Percentiles rank a stretch among this genome's conserved stretches.
These are phyloP conservation scores for Amanita pseudoporphyria DNA, from an alignment of 768 basidiomycete genomes.

Conservation along the genomic window DNA sequence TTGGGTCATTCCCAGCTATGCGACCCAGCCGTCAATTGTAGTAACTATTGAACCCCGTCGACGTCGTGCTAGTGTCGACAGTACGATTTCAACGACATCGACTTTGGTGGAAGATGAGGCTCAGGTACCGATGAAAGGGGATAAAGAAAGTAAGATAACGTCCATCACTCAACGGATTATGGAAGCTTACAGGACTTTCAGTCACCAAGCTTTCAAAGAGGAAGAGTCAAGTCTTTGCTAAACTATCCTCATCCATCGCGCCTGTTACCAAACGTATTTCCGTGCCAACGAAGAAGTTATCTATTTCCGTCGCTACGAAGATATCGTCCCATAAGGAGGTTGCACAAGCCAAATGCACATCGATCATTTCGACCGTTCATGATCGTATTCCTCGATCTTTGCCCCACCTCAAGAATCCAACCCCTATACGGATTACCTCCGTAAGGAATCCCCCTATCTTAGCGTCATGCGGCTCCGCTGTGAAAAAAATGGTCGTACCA, in stretches of 20 bases:
- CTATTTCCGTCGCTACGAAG: background rate
- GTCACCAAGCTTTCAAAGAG: background rate
- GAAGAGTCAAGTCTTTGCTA: background rate
- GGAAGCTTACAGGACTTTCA: background rate
- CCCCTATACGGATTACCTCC: background rate
- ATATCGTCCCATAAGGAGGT: background rate
- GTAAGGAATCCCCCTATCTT: background rate
- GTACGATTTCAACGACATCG: background rate
- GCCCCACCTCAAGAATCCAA: background rate
- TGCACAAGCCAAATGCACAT: conserved; percentile 1
- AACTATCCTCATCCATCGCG: conserved; percentile 1
- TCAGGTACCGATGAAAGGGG: background rate
- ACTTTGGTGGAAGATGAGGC: background rate
- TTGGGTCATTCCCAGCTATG: conserved; percentile 2
- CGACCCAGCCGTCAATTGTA: background rate
- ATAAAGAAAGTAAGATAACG: background rate
- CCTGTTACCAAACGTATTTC: conserved; percentile 1
- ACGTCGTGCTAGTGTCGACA: background rate
- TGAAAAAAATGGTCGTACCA: background rate
- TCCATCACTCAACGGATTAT: background rate
- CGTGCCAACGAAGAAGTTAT: background rate
- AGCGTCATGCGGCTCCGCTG: background rate
- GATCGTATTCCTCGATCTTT: background rate
- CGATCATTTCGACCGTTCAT: background rate
- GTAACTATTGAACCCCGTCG: background rate